Evolutionary conservation across 805 yeast species (phyloP).

Genomic region (Candida quercuum): DNA sequence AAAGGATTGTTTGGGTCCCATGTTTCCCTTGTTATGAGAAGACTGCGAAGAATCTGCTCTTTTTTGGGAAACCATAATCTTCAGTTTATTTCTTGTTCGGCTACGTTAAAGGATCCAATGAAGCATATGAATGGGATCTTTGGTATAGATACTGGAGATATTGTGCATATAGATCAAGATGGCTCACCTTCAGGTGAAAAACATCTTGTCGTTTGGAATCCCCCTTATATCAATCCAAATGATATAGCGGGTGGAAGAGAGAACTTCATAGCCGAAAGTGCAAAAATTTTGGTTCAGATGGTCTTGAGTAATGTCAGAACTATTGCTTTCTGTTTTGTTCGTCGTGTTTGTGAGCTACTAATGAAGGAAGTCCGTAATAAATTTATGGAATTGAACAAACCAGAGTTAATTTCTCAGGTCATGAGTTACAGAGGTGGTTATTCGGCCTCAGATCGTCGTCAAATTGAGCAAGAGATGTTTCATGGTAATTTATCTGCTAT

Average conservation of each 20-base stretch:
- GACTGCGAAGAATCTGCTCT: constrained; percentile 63
- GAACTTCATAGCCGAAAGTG: constrained; percentile 70
- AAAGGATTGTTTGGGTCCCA: constrained; percentile 91
- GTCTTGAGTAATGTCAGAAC: constrained; percentile 64
- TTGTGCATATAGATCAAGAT: constrained; percentile 62
- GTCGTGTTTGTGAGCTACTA: constrained; percentile 79
- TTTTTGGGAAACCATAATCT: constrained; percentile 47
- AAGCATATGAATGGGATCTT: constrained; percentile 70
- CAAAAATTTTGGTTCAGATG: constrained; percentile 63
- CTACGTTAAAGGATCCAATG: constrained; percentile 76
- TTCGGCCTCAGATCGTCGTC: constrained; percentile 76
- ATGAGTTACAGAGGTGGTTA: constrained; percentile 97
- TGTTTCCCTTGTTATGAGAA: constrained; percentile 77
- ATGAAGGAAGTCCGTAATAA: constrained; percentile 76
- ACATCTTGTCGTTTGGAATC: constrained; percentile 77
- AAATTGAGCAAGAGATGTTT: constrained; percentile 88
- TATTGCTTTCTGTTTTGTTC: constrained; percentile 84
- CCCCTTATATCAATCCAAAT: constrained; percentile 59
- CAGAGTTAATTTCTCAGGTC: constrained; percentile 51
- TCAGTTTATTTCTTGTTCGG: constrained; percentile 85
- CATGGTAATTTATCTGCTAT: constrained; percentile 80
- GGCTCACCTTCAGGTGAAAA: constrained; percentile 87
- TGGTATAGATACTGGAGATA: constrained; percentile 51
- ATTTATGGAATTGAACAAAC: constrained; percentile 38
- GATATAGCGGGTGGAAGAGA: constrained; percentile 60